These are phyloP conservation scores for Sordaria brevicollis DNA, from an alignment of 495 filamentous ascomycete genomes.

Conservation along the genomic window DNA sequence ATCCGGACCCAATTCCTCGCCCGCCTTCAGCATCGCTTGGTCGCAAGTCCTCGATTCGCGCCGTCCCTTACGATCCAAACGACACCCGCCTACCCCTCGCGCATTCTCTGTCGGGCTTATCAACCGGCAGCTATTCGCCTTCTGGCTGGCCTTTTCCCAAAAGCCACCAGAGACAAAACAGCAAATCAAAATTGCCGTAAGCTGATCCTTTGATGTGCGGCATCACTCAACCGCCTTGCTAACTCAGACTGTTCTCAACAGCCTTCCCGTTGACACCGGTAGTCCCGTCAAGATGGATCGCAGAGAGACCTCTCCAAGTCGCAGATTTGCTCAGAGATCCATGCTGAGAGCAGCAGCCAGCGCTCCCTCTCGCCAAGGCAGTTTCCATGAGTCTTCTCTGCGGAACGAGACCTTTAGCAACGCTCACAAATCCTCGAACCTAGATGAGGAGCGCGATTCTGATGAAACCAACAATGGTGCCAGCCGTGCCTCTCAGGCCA, in stretches of 20 bases:
- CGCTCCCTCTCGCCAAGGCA: neutral
- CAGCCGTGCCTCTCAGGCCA: neutral
- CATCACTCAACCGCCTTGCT: neutral
- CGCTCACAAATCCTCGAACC: neutral
- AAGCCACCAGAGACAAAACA: neutral
- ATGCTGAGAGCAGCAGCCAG: neutral
- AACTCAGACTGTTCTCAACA: neutral
- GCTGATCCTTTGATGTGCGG: neutral
- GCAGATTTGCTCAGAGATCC: neutral
- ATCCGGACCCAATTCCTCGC: neutral
- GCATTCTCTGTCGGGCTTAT: neutral
- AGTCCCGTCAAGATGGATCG: neutral
- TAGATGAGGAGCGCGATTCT: neutral
- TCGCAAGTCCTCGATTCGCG: constrained; percentile 4
- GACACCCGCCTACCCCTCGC: neutral
- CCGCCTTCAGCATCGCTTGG: neutral
- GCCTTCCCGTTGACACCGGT: neutral
- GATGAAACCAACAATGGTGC: neutral
- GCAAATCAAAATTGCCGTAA: neutral
- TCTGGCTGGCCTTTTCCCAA: constrained; percentile 11
- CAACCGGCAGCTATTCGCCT: constrained; percentile 23
- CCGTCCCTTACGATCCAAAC: constrained; percentile 4
- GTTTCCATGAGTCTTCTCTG: neutral
- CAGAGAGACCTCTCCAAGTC: neutral
- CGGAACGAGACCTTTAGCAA: neutral